Evolutionary conservation across 495 filamentous ascomycete genomes (phyloP), one percentile per base, ranked within the genome.

Genomic region (Annulohypoxylon maeteangense): DNA sequence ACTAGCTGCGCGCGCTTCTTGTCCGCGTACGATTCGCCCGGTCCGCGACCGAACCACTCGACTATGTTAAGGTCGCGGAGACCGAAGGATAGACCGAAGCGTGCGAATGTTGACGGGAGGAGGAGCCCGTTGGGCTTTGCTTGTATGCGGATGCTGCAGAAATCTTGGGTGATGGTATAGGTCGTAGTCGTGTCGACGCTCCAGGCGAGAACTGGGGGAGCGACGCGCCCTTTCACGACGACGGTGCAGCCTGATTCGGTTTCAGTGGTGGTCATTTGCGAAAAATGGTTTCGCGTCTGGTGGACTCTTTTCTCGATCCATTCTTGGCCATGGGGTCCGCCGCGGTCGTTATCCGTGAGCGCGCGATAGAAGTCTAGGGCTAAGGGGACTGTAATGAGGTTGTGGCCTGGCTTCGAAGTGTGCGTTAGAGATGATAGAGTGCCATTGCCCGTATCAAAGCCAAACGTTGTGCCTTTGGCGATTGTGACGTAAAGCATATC

Each of bases 271-370:
- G 76, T 71, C 0, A 85, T 74, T 51, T 79, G 71, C 20, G 76
- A 75, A n/a, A 85, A 76, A 45, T 84, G 80, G 32, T 77, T 64
- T 53, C 81, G 81, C 54, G 83, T 80, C 57, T 84, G 79, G 64
- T 83, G 78, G 0, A 87, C 66, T 0, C 80, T 75, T 1, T 66
- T 65, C 20, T 78, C 74, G 18, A 62, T 59, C 85, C 85, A 87
- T 58, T 82, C 76, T 34, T 78, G 68, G 3, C 82, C 83, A 69
- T 81, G 80, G 11, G 79, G 76, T 11, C 79, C 78, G 1, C 87
- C 81, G 7, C 81, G 79, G 70, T 92, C 90, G 76, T 92, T 92
- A 76, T 91, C 87, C 4, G 90, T 92, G 23, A 84, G 85, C 0
- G 86, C 78, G 29, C 86, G 83, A 75, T 87, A 86, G 69, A 87